These are phyloP conservation scores for Thozetella sp. DNA, from an alignment of 495 filamentous ascomycete species.

Conservation along the genomic window DNA sequence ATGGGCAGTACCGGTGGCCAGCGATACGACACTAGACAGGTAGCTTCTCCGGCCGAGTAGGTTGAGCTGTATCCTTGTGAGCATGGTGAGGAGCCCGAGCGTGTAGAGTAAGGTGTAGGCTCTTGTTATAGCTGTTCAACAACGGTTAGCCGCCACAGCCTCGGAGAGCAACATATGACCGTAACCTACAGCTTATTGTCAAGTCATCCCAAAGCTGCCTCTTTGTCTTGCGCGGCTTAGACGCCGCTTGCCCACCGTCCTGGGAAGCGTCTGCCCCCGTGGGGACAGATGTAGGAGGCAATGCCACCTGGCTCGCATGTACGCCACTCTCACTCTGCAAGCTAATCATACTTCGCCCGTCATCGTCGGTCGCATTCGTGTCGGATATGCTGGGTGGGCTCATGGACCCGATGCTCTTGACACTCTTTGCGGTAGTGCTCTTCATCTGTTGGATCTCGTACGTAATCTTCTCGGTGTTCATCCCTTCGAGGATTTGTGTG, in stretches of 20 bases:
- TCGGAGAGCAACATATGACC: background rate
- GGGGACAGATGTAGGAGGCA: constrained; percentile 41
- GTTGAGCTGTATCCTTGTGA: constrained; percentile 96
- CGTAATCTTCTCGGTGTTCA: constrained; percentile 88
- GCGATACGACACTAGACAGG: constrained; percentile 88
- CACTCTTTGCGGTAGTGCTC: constrained; percentile 65
- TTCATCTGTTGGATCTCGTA: constrained; percentile 94
- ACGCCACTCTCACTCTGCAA: constrained; percentile 78
- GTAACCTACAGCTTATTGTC: constrained; percentile 82
- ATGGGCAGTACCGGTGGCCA: constrained; percentile 69
- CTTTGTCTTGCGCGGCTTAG: constrained; percentile 75
- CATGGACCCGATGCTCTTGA: constrained; percentile 60
- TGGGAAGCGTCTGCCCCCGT: constrained; percentile 30
- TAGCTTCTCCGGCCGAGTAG: constrained; percentile 94
- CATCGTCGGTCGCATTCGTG: constrained; percentile 66
- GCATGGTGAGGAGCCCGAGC: constrained; percentile 81
- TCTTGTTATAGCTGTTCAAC: constrained; percentile 78
- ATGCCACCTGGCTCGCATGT: constrained; percentile 74
- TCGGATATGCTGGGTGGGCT: constrained; percentile 71
- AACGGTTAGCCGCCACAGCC: constrained; percentile 19
- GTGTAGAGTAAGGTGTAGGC: constrained; percentile 92
- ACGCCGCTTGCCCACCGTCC: constrained; percentile 34
- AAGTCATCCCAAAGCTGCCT: constrained; percentile 96
- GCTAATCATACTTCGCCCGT: constrained; percentile 75
- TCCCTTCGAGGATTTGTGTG: constrained; percentile 80